Evolutionary conservation across 768 basidiomycete species (phyloP).

Genomic region (Lentinula aciculospora): DNA sequence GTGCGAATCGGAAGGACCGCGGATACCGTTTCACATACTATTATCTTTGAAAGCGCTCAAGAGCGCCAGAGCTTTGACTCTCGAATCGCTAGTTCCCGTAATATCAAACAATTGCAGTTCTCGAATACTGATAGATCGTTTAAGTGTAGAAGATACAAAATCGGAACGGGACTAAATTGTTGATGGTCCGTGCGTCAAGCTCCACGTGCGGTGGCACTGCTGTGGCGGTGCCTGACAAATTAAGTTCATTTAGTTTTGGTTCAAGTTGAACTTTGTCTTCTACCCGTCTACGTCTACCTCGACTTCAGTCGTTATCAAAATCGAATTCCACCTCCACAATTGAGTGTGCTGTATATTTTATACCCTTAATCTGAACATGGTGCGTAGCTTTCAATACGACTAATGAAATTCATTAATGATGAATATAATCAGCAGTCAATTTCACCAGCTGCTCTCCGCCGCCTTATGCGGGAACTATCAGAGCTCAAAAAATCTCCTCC

Average conservation of each 20-base stretch:
- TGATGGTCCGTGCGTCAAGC: neutral
- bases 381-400: neutral
- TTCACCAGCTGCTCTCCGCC: conserved; percentile 63
- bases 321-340: neutral
- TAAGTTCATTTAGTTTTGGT: neutral
- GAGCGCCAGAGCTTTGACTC: too few relatives aligned
- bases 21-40: neutral
- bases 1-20: neutral
- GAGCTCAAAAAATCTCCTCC: conserved; percentile 79
- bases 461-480: conserved; percentile 81
- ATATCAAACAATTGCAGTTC: too few relatives aligned
- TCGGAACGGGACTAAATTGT: neutral
- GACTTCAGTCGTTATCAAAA: neutral
- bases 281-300: neutral
- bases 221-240: neutral
- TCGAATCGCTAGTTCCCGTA: too few relatives aligned
- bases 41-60: too few relatives aligned
- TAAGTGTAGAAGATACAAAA: too few relatives aligned
- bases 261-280: conserved; percentile 1
- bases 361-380: neutral
- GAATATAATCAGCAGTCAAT: conserved; percentile 25
- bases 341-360: neutral
- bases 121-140: too few relatives aligned
- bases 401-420: neutral
- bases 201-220: neutral